These are phyloP conservation scores for Priceomyces fermenticarens DNA, from an alignment of 805 yeast species.

Conservation along the genomic window DNA sequence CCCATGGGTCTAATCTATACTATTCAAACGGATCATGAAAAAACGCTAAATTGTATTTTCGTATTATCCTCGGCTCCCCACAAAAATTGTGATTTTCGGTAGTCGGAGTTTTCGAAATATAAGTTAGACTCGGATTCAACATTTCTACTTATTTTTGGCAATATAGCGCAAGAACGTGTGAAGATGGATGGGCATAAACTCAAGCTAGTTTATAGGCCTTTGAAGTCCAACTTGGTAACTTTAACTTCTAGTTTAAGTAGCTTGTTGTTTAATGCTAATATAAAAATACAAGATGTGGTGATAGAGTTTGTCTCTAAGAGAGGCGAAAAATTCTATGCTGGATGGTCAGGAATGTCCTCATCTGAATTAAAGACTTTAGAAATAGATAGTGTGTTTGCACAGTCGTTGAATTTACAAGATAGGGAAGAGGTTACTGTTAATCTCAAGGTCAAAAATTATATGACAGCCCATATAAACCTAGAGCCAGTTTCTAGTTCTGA, in stretches of 20 bases:
- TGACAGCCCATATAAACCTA: slow-evolving; percentile 60
- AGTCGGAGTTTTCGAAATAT: neutral
- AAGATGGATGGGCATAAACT: slow-evolving; percentile 37
- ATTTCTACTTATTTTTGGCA: no score
- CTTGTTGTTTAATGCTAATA: slow-evolving; percentile 47
- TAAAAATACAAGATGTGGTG: slow-evolving; percentile 57
- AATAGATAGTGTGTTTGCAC: slow-evolving; percentile 67
- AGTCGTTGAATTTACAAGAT: slow-evolving; percentile 44
- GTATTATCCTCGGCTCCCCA: slow-evolving; percentile 2
- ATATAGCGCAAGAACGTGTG: no score
- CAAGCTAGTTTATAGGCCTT: slow-evolving; percentile 24
- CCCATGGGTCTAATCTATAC: no score
- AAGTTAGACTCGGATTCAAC: no score
- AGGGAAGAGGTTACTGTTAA: slow-evolving; percentile 36
- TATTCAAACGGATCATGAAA: no score
- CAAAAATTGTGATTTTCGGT: neutral
- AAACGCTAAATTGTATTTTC: no score
- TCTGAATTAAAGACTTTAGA: slow-evolving; percentile 40
- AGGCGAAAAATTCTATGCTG: slow-evolving; percentile 40
- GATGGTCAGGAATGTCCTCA: slow-evolving; percentile 65
- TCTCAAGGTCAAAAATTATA: slow-evolving; percentile 47
- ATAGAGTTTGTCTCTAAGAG: slow-evolving; percentile 39
- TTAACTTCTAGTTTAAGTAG: slow-evolving; percentile 49
- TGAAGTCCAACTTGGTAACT: slow-evolving; percentile 51
- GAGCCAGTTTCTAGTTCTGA: slow-evolving; percentile 78